These are phyloP conservation scores for Candolleomyces efflorescens DNA, from an alignment of 768 basidiomycete species.

Conservation along the genomic window DNA sequence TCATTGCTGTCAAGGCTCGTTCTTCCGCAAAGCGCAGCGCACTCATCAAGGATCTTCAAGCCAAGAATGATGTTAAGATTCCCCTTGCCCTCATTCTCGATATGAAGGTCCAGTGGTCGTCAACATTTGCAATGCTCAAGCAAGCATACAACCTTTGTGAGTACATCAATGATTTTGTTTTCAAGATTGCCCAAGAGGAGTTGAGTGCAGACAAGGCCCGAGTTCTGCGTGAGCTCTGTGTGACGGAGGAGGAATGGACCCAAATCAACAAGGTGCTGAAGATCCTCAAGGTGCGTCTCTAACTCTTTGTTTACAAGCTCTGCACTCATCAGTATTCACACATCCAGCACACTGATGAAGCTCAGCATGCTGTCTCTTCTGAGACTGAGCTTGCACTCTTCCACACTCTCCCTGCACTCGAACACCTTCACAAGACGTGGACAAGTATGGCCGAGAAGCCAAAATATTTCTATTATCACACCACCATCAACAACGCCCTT, in stretches of 20 bases:
- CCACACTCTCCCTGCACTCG: too few relatives aligned
- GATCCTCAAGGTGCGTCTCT: slow-evolving; percentile 20
- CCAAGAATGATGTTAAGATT: not conserved
- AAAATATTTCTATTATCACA: too few relatives aligned
- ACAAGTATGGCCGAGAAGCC: too few relatives aligned
- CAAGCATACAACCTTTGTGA: slow-evolving; percentile 8
- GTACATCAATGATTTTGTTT: not conserved
- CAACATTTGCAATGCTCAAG: slow-evolving; percentile 26
- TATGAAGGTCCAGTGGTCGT: slow-evolving; percentile 28
- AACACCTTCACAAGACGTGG: too few relatives aligned
- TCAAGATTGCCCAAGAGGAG: not conserved
- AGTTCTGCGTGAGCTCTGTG: slow-evolving; percentile 14
- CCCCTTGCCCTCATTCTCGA: slow-evolving; percentile 19
- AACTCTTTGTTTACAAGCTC: not conserved
- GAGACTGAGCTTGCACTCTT: not conserved
- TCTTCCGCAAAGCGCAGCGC: slow-evolving; percentile 22
- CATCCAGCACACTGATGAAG: slow-evolving; percentile 22
- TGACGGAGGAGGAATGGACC: too few relatives aligned
- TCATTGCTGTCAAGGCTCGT: slow-evolving; percentile 3
- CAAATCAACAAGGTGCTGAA: too few relatives aligned
- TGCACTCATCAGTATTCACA: not conserved
- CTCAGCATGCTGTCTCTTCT: slow-evolving; percentile 28
- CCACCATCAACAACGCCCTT: too few relatives aligned
- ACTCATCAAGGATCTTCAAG: slow-evolving; percentile 15
- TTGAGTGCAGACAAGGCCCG: slow-evolving; percentile 17